Percentiles rank a stretch among this genome's conserved stretches.
Conservation (phyloP, 495 filamentous ascomycete genomes). For the Aspergillus nanangensis region DNA sequence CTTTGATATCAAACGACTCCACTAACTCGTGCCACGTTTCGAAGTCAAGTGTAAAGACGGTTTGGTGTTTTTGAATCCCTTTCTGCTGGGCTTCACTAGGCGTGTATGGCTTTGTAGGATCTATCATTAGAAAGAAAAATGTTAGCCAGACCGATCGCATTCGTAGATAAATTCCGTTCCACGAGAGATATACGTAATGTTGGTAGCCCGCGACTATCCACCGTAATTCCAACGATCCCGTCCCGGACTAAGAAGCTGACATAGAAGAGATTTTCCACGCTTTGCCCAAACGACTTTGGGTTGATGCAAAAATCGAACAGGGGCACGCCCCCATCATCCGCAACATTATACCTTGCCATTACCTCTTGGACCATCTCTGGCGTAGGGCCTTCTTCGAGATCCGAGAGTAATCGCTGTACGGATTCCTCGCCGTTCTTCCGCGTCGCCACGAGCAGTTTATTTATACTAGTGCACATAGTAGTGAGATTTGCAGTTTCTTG, state of each 20-base stretch:
- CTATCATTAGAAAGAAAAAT: conserved; percentile 16
- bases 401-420: conserved; percentile 23
- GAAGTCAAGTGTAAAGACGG: conserved; percentile 80
- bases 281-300: conserved; percentile 87
- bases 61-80: conserved; percentile 66
- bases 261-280: conserved; percentile 96
- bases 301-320: conserved; percentile 86
- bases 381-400: conserved; percentile 30
- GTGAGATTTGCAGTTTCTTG: conserved; percentile 73
- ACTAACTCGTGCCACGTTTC: conserved; percentile 74
- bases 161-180: no score
- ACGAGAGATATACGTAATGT: conserved; percentile 70
- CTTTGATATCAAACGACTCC: conserved; percentile 64
- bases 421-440: conserved; percentile 31
- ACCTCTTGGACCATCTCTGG: conserved; percentile 34
- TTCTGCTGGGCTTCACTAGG: conserved; percentile 42
- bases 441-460: conserved; percentile 34
- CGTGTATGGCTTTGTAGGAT: conserved; percentile 32
- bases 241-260: conserved; percentile 91
- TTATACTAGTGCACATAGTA: conserved; percentile 60
- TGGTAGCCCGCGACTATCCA: conserved; percentile 62
- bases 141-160: not conserved
- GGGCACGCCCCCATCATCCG: conserved; percentile 60
- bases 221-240: conserved; percentile 62
- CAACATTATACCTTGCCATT: conserved; percentile 52